phyloP scores from a whole-genome alignment of 108 stramenopile species.

The Fistulifera solaris region DNA sequence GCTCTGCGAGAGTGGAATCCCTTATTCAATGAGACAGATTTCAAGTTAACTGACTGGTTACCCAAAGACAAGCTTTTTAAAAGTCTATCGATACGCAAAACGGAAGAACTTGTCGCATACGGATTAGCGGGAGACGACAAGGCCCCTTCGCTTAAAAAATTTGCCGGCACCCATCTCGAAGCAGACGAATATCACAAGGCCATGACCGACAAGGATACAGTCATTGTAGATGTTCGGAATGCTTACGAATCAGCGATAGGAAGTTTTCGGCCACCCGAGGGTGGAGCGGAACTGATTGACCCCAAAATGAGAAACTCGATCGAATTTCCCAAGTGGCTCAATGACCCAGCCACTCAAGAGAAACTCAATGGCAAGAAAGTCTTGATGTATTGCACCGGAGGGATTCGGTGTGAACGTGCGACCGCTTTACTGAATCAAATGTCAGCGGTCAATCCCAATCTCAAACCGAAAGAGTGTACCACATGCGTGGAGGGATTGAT shows the following conservation, averaged over 20 bases:
- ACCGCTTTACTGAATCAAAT: slow-evolving; percentile 65
- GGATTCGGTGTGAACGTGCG: slow-evolving; percentile 73
- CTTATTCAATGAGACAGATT: slow-evolving; percentile 57
- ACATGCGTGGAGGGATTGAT: slow-evolving; percentile 76
- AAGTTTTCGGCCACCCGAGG: slow-evolving; percentile 46
- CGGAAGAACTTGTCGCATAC: slow-evolving; percentile 69
- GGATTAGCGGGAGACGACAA: slow-evolving; percentile 47
- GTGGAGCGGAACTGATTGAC: slow-evolving; percentile 58
- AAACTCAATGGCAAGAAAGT: slow-evolving; percentile 66
- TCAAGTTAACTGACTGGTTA: slow-evolving; percentile 62
- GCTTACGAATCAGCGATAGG: slow-evolving; percentile 69
- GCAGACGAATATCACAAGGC: slow-evolving; percentile 69
- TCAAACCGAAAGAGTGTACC: slow-evolving; percentile 50
- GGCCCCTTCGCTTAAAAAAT: slow-evolving; percentile 43
- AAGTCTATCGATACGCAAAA: slow-evolving; percentile 38
- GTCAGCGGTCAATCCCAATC: slow-evolving; percentile 15
- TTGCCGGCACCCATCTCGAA: slow-evolving; percentile 57
- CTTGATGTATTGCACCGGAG: slow-evolving; percentile 64
- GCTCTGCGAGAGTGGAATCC: slow-evolving; percentile 35
- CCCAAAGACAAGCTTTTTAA: slow-evolving; percentile 48
- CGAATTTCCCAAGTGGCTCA: slow-evolving; percentile 74
- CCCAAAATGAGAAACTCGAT: slow-evolving; percentile 63
- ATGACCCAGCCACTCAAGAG: slow-evolving; percentile 43
- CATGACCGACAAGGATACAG: slow-evolving; percentile 54
- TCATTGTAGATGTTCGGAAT: slow-evolving; percentile 80